Evolutionary conservation across 2,329 filamentous ascomycete genomes (phyloP), one percentile per base, ranked within the genome.

Genomic region (Leptographium galeiforme): DNA sequence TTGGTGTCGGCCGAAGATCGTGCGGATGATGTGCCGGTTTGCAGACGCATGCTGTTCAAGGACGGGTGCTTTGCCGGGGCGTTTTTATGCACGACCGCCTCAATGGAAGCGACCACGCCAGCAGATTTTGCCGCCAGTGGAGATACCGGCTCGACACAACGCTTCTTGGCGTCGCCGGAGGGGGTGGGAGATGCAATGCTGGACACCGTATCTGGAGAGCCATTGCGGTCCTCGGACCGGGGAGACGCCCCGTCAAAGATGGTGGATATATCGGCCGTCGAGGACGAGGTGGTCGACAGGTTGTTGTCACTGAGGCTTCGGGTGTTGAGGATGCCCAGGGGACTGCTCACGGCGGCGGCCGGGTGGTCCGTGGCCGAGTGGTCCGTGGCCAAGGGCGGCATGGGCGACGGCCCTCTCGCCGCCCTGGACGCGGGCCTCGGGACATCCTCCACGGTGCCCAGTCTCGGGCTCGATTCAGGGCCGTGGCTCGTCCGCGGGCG

Each of bases 281-380:
- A 61, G 53, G 41, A 53, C 32, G 60, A 56, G n/a, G 55, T 52
- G n/a, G 49, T 50, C 5, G 55, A 54, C 30, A 48, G 32, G 16
- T 54, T 53, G 39, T 53, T 57, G 48, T 56, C 53, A 46, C 51
- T 50, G 6, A 43, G 16, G 41, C 50, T 53, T 40, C 51, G 52
- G 0, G 44, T 36, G 18, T 43, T 52, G 41, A 52, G 50, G 16
- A 49, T 47, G 40, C 33, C 40, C 25, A 41, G 8, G 18, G 32
- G n/a, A 41, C 10, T 41, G 6, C 8, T 8, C 25, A 25, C 25
- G 25, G 25, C 25, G 25, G 25, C 25, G 25, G 25, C 25, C 3
- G 25, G 2, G 25, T 25, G 25, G 25, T 25, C 25, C 25, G 25
- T 25, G 25, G 25, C 25, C 25, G 5, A 25, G 25, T 25, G 25